Percentiles rank a stretch among this genome's conserved stretches.
Conservation (phyloP, 2,329 filamentous ascomycete genomes). For the Xylariaceae sp. region DNA sequence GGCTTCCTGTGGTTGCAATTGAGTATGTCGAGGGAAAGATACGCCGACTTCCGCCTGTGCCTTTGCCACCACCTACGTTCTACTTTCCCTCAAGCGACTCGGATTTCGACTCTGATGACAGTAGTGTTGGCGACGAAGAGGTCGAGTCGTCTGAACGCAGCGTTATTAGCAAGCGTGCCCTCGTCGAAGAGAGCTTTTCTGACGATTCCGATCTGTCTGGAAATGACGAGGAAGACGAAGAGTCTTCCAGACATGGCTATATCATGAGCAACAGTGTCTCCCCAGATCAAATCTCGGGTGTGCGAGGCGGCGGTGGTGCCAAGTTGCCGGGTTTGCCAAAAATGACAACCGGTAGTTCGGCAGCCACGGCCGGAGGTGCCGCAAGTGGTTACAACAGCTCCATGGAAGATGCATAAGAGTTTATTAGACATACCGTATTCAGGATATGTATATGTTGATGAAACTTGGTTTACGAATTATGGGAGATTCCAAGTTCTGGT, state of each 20-base stretch:
- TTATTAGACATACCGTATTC: too few species aligned
- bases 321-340: constrained; percentile 75
- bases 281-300: constrained; percentile 60
- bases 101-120: constrained; percentile 18
- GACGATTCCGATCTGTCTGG: constrained; percentile 71
- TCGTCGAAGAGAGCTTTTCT: constrained; percentile 59
- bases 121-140: constrained; percentile 11
- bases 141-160: constrained; percentile 13
- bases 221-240: constrained; percentile 78
- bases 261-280: constrained; percentile 65
- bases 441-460: too few species aligned
- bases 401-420: constrained; percentile 66
- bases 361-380: constrained; percentile 68
- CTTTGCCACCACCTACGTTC: constrained; percentile 48
- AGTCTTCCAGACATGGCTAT: constrained; percentile 75
- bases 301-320: constrained; percentile 64
- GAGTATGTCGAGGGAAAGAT: constrained; percentile 41
- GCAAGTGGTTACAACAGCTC: constrained; percentile 69
- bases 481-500: too few species aligned
- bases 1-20: constrained; percentile 31
- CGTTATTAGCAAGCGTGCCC: constrained; percentile 16
- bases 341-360: constrained; percentile 81
- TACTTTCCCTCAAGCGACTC: constrained; percentile 46
- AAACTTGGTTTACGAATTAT: too few species aligned
- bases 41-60: constrained; percentile 40